Evolutionary conservation across 352 stramenopile species (phyloP).

Genomic region (Globisporangium radiosum): DNA sequence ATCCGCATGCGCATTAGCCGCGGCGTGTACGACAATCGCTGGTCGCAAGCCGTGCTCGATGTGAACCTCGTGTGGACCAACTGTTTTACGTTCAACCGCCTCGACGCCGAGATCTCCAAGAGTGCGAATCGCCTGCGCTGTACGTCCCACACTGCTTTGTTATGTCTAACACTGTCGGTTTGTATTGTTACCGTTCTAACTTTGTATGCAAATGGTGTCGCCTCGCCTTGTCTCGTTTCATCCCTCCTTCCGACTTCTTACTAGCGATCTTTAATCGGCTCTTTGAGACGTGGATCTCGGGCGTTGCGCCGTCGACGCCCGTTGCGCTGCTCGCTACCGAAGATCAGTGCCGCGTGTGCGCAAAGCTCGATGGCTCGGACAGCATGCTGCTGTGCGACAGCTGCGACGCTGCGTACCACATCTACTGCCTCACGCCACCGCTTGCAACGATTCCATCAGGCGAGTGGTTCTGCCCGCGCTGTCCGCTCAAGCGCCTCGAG

Average conservation of each 20-base stretch:
- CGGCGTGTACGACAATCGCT: constrained; percentile 55
- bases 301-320: constrained; percentile 43
- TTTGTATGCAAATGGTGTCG: too few relatives aligned
- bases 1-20: constrained; percentile 69
- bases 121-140: constrained; percentile 70
- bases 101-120: constrained; percentile 77
- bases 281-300: constrained; percentile 69
- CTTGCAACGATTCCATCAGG: constrained; percentile 52
- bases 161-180: too few relatives aligned
- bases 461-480: constrained; percentile 80
- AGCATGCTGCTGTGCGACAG: constrained; percentile 81
- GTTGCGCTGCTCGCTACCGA: constrained; percentile 49
- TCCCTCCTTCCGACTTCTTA: not conserved
- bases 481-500: constrained; percentile 40
- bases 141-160: constrained; percentile 23
- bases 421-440: constrained; percentile 69
- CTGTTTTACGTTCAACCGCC: constrained; percentile 79
- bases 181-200: too few relatives aligned
- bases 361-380: constrained; percentile 55
- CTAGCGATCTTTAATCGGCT: constrained; percentile 74
- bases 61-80: constrained; percentile 81
- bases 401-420: constrained; percentile 79
- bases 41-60: constrained; percentile 49
- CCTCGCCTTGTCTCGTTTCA: too few relatives aligned
- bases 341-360: constrained; percentile 63